Base-by-base conservation (phyloP, 176 grass and related monocot species). In the Oryza glaberrima region DNA sequence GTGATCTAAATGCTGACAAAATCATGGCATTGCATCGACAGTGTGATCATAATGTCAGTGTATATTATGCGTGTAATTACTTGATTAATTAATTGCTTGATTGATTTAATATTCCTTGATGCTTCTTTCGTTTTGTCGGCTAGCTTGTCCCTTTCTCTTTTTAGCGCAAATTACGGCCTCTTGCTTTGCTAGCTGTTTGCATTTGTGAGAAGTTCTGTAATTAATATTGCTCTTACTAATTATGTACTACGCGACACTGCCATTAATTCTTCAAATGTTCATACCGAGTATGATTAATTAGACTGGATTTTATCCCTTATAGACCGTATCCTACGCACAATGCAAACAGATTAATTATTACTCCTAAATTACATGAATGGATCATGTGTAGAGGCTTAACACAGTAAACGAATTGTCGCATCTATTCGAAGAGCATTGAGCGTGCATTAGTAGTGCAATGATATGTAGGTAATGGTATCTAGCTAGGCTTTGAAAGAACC, bases 41-140 rank as follows among this genome's bases (percentile, higher is more conserved):
- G 12, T 65, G 78, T 78, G 78, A 86, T 83, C 73, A 90, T 90
- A 74, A 41, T 80, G 61, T 58, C 88, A 86, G 46, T 48, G 58
- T 25, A 28, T 3, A 61, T 22, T 22, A 6, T 61, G 58, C 6
- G 19, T 4, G 11, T 49, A 15, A 70, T 25, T 75, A 46, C 76
- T 58, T 78, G 52, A 6, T 36, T 36, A 36, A 68, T 73, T 75
- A 69, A 20, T 22, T 60, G 10, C 51, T 13, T 81, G 67, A 26
- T 67, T 52, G 26, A 40, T 83, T 83, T 44, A 83, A 44, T 81
- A 46, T 68, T 34, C 40, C 56, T 58, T 23, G 73, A 82, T 69
- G 84, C 63, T 90, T 74, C 88, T 87, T 90, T 90, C 88, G 40
- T 83, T 75, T 79, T 87, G 88, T 90, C 84, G 88, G 84, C 49